Percentiles rank a stretch among this genome's conserved stretches.
phyloP scores from a whole-genome alignment of 345 rosid species.

The Eucalyptus pauciflora region DNA sequence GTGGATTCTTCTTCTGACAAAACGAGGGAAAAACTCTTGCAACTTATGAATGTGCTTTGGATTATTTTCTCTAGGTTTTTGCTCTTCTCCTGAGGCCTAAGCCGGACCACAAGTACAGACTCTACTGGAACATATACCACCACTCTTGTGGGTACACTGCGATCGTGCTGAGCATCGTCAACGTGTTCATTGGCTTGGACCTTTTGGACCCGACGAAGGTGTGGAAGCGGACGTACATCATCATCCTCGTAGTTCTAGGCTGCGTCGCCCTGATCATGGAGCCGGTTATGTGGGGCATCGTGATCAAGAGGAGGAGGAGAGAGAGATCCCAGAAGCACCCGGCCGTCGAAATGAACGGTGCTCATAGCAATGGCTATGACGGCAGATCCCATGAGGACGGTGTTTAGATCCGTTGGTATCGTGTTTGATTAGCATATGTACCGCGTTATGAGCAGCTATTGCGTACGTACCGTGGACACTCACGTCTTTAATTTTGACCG shows the following conservation, averaged over 20 bases:
- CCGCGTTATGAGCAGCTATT: background rate
- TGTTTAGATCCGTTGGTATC: background rate
- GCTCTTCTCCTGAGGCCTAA: conserved; percentile 85
- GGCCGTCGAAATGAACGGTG: background rate
- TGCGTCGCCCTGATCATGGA: conserved; percentile 33
- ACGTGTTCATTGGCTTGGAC: conserved; percentile 64
- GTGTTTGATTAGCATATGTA: background rate
- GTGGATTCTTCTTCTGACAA: background rate
- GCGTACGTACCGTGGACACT: background rate
- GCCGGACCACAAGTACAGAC: conserved; percentile 72
- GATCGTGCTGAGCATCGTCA: conserved; percentile 44
- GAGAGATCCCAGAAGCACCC: background rate
- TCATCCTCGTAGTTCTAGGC: conserved; percentile 49
- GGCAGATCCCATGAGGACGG: background rate
- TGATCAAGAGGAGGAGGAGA: conserved; percentile 37
- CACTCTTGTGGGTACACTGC: conserved; percentile 58
- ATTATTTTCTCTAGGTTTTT: conserved; percentile 21
- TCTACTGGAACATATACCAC: conserved; percentile 89
- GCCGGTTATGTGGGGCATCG: conserved; percentile 63
- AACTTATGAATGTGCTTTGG: background rate
- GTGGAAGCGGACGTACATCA: conserved; percentile 55
- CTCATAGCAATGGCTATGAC: background rate
- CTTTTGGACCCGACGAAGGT: conserved; percentile 34
- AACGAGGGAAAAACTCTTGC: background rate
- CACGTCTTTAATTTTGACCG: background rate